phyloP scores from a whole-genome alignment of 441 rosid species.

The Eutrema salsugineum region DNA sequence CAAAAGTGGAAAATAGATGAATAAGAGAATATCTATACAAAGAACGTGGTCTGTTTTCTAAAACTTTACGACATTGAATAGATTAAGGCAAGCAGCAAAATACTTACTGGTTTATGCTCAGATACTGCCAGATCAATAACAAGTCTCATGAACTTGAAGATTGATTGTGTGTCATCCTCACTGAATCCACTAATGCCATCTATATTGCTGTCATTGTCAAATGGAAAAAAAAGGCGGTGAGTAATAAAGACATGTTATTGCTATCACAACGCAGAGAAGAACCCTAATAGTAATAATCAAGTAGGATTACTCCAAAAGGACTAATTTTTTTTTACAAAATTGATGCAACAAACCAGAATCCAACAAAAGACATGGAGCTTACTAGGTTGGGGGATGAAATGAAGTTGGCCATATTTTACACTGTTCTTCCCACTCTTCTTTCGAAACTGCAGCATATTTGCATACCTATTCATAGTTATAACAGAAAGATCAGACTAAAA shows the following conservation, averaged over 20 bases:
- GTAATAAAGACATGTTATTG: neutral
- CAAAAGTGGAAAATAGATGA: neutral
- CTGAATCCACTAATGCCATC: constrained; percentile 80
- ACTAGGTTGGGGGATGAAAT: constrained; percentile 90
- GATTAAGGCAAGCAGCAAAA: constrained; percentile 3
- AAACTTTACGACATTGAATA: neutral
- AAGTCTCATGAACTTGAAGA: constrained; percentile 59
- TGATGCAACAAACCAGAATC: neutral
- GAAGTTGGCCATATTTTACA: constrained; percentile 95
- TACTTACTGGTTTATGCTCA: constrained; percentile 56
- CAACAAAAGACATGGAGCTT: constrained; percentile 26
- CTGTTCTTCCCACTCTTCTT: constrained; percentile 89
- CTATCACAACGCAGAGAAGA: neutral
- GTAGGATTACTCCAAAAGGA: neutral
- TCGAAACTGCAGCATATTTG: constrained; percentile 69
- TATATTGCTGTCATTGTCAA: constrained; percentile 54
- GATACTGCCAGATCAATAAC: constrained; percentile 61
- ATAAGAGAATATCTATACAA: neutral
- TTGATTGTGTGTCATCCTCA: constrained; percentile 52
- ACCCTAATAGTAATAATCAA: neutral
- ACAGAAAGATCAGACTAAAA: neutral
- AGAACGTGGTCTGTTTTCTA: neutral
- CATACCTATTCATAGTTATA: constrained; percentile 46
- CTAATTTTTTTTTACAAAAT: neutral
- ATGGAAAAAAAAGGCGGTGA: neutral